phyloP scores from a whole-genome alignment of 106 monocot species.

The Dioscorea alata region DNA sequence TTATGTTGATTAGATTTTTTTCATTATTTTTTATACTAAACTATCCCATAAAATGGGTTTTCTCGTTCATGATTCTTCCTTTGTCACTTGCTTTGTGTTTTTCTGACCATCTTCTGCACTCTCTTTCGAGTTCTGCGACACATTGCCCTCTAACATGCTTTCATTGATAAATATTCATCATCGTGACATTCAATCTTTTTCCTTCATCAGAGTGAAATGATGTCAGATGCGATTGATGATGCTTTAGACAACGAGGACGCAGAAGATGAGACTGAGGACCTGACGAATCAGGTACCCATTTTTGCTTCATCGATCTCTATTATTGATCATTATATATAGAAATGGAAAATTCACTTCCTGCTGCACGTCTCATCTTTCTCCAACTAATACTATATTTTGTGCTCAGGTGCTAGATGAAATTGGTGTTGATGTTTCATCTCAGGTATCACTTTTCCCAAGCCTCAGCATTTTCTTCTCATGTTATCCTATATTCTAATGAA shows the following conservation, averaged over 20 bases:
- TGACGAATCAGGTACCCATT: constrained; percentile 67
- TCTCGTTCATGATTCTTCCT: too few species aligned
- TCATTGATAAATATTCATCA: too few species aligned
- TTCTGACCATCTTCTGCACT: too few species aligned
- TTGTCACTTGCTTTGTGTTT: too few species aligned
- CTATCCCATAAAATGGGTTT: too few species aligned
- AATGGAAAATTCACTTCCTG: too few species aligned
- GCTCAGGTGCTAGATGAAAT: constrained; percentile 97
- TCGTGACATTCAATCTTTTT: neutral
- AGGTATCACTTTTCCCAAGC: constrained; percentile 36
- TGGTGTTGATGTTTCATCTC: constrained; percentile 81
- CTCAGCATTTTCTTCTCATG: neutral
- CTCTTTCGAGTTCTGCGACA: too few species aligned
- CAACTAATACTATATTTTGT: constrained; percentile 1
- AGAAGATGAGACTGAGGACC: constrained; percentile 86
- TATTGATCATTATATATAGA: neutral
- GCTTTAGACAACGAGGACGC: constrained; percentile 77
- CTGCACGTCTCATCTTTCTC: neutral
- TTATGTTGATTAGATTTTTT: too few species aligned
- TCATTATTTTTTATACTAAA: too few species aligned
- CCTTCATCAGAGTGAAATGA: constrained; percentile 82
- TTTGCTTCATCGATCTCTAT: constrained; percentile 1
- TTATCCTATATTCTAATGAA: neutral
- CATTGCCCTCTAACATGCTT: too few species aligned
- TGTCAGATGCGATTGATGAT: constrained; percentile 82